Percentiles rank a stretch among this genome's conserved stretches.
phyloP scores from a whole-genome alignment of 202 grass and related monocot genomes.

The Panicum hallii region DNA sequence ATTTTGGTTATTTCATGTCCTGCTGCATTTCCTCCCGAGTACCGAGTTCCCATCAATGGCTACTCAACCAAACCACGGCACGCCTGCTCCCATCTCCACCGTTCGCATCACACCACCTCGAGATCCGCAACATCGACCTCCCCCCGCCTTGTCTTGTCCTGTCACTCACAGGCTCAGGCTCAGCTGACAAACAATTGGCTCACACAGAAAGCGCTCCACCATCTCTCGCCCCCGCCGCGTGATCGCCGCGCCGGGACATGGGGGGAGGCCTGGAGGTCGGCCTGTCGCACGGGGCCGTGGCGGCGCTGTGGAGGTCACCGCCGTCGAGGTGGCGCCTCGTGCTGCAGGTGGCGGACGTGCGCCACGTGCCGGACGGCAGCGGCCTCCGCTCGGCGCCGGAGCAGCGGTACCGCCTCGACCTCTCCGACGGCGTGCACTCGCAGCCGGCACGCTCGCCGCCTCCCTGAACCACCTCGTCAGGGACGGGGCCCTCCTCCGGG shows the following conservation, averaged over 20 bases:
- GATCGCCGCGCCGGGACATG: background rate
- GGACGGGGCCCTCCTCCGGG: constrained; percentile 48
- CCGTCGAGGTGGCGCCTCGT: background rate
- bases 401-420: constrained; percentile 55
- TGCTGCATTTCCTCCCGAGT: background rate
- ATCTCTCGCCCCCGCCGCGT: background rate
- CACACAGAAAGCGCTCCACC: background rate
- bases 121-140: background rate
- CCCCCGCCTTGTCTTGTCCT: background rate
- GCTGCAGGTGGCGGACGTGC: background rate
- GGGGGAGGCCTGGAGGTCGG: background rate
- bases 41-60: background rate
- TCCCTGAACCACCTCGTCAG: constrained; percentile 54
- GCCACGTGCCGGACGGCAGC: background rate
- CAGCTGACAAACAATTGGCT: background rate
- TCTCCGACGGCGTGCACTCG: constrained; percentile 75
- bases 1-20: background rate
- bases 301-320: background rate
- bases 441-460: constrained; percentile 62
- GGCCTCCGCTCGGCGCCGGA: background rate
- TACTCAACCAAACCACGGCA: background rate
- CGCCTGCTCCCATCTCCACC: background rate
- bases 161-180: background rate
- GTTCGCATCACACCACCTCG: background rate
- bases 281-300: background rate